phyloP scores from a whole-genome alignment of 352 stramenopile genomes.

The Plasmopara muralis region DNA sequence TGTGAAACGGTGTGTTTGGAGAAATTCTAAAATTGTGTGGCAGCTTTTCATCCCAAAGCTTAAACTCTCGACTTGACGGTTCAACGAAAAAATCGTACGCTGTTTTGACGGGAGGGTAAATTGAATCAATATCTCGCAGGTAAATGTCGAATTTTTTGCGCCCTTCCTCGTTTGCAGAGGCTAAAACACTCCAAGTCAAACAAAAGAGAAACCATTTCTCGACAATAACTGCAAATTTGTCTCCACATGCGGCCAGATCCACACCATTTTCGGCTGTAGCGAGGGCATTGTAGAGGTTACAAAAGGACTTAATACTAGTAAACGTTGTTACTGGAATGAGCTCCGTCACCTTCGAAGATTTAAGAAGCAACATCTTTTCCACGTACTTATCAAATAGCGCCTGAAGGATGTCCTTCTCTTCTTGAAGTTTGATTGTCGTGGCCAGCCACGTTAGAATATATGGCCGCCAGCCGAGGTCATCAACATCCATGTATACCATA shows the following conservation, averaged over 20 bases:
- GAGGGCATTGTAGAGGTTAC: conserved; percentile 79
- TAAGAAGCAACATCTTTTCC: conserved; percentile 66
- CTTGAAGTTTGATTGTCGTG: conserved; percentile 49
- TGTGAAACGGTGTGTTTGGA: conserved; percentile 70
- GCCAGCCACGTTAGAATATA: conserved; percentile 73
- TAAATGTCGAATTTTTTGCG: conserved; percentile 83
- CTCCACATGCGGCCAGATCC: conserved; percentile 47
- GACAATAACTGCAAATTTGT: conserved; percentile 59
- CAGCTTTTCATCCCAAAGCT: conserved; percentile 80
- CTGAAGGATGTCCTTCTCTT: conserved; percentile 66
- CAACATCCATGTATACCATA: conserved; percentile 92
- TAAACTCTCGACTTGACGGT: conserved; percentile 60
- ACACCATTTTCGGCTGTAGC: conserved; percentile 65
- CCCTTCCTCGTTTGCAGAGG: conserved; percentile 77
- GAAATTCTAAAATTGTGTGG: conserved; percentile 67
- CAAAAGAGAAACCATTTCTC: conserved; percentile 86
- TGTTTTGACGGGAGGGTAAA: conserved; percentile 88
- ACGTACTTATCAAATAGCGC: conserved; percentile 79
- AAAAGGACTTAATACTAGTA: conserved; percentile 79
- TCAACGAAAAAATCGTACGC: conserved; percentile 93
- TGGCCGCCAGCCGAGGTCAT: conserved; percentile 73
- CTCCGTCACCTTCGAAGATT: conserved; percentile 55
- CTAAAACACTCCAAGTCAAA: conserved; percentile 82
- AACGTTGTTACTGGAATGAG: conserved; percentile 75
- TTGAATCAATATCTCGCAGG: conserved; percentile 87